A percentile compares a stretch with the other conserved stretches of the same genome.
Conservation (phyloP, 2,329 filamentous ascomycete genomes). For the Bipolaris gigantea region DNA sequence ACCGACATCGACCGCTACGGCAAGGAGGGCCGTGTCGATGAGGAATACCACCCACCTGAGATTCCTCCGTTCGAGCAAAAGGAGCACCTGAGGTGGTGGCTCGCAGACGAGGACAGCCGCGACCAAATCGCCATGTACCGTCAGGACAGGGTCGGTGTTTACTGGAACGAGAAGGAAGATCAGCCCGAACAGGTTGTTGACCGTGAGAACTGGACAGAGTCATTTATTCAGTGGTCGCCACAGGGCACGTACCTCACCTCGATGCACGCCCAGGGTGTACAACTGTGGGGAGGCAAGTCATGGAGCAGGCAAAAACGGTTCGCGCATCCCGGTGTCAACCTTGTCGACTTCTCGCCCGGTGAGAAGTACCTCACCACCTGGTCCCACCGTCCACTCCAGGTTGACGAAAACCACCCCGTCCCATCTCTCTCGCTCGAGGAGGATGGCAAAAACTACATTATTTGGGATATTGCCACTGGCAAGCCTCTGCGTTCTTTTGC, state of each 20-base stretch:
- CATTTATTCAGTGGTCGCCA: slow-evolving; percentile 97
- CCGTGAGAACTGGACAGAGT: slow-evolving; percentile 94
- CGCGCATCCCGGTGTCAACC: slow-evolving; percentile 91
- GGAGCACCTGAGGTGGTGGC: slow-evolving; percentile 92
- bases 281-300: slow-evolving; percentile 89
- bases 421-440: slow-evolving; percentile 76
- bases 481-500: slow-evolving; percentile 92
- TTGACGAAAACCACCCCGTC: slow-evolving; percentile 85
- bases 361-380: slow-evolving; percentile 96
- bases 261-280: slow-evolving; percentile 92
- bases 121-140: slow-evolving; percentile 97
- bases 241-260: slow-evolving; percentile 92
- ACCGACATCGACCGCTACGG: slow-evolving; percentile 97
- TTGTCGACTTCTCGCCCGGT: slow-evolving; percentile 90
- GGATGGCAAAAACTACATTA: slow-evolving; percentile 98
- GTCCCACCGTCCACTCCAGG: slow-evolving; percentile 90
- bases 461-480: slow-evolving; percentile 92
- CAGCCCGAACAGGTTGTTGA: slow-evolving; percentile 86
- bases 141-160: slow-evolving; percentile 87
- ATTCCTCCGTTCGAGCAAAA: slow-evolving; percentile 86
- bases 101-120: slow-evolving; percentile 83
- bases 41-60: slow-evolving; percentile 80
- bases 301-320: slow-evolving; percentile 94
- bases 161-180: slow-evolving; percentile 98
- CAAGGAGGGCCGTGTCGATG: slow-evolving; percentile 87